A percentile compares a stretch with the other conserved stretches of the same genome.
Evolutionary conservation across 2,329 filamentous ascomycete species (phyloP).

Genomic region (Colletotrichum cereale): DNA sequence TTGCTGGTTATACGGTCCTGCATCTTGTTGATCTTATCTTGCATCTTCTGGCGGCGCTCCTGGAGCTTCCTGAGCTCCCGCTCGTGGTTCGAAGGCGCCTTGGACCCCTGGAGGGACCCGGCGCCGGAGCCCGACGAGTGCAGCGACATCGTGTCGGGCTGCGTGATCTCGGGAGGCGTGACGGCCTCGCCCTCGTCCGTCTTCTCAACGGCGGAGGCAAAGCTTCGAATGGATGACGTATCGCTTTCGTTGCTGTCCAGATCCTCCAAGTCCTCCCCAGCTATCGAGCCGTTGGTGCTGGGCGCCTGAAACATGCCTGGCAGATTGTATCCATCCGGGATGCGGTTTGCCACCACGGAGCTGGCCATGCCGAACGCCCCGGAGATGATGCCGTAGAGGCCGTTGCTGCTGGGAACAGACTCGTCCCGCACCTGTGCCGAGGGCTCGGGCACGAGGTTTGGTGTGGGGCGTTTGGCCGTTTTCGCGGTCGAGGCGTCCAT

Average conservation of each 20-base stretch:
- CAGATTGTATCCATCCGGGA: constrained; percentile 48
- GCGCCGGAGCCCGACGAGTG: constrained; percentile 55
- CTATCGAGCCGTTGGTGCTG: constrained; percentile 47
- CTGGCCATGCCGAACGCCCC: constrained; percentile 65
- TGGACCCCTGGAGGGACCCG: constrained; percentile 45
- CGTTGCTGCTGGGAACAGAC: constrained; percentile 55
- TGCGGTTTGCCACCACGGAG: constrained; percentile 57
- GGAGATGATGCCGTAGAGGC: constrained; percentile 68
- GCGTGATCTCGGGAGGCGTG: constrained; percentile 23
- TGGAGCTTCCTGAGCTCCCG: constrained; percentile 76
- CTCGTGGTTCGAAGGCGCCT: constrained; percentile 59
- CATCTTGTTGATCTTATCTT: constrained; percentile 71
- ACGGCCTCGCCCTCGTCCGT: constrained; percentile 46
- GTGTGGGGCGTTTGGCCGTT: constrained; percentile 50
- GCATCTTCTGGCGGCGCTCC: constrained; percentile 70
- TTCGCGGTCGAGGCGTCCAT: constrained; percentile 45
- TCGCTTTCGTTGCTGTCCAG: constrained; percentile 53
- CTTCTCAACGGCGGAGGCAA: constrained; percentile 62
- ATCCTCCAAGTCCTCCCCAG: constrained; percentile 47
- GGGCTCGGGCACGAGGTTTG: constrained; percentile 45
- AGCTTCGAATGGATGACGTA: constrained; percentile 61
- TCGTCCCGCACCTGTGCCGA: constrained; percentile 44
- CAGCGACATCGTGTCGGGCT: constrained; percentile 40
- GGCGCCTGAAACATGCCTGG: constrained; percentile 47
- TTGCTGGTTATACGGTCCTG: constrained; percentile 61